Conservation (phyloP, 164 flowering plant genomes). For the Chimonanthus salicifolius region DNA sequence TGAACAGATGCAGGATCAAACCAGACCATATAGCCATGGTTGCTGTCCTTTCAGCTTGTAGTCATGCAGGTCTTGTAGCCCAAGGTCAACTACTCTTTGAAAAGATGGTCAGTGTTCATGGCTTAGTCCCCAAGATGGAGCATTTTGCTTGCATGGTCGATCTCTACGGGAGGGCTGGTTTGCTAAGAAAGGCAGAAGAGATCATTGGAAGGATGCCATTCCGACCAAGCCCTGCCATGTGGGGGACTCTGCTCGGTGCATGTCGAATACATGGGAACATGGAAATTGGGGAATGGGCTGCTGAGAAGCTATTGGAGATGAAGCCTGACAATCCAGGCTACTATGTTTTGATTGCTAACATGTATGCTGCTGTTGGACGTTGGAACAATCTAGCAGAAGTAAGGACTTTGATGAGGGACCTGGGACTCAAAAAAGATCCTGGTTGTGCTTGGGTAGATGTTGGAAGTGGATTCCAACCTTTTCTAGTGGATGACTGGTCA, state of each 20-base stretch:
- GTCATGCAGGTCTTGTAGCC: conserved; percentile 51
- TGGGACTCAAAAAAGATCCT: conserved; percentile 45
- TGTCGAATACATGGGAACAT: conserved; percentile 41
- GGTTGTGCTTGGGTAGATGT: conserved; percentile 54
- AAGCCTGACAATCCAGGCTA: conserved; percentile 48
- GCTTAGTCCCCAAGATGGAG: conserved; percentile 41
- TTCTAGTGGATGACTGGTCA: conserved; percentile 44
- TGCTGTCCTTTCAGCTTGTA: conserved; percentile 60
- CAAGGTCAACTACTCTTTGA: conserved; percentile 39
- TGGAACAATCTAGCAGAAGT: conserved; percentile 48
- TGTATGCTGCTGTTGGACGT: conserved; percentile 51
- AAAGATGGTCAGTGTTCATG: conserved; percentile 32
- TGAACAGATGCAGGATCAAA: conserved; percentile 30
- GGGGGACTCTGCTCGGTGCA: conserved; percentile 57
- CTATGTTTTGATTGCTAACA: conserved; percentile 50
- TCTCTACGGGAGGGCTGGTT: conserved; percentile 60
- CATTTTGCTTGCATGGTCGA: conserved; percentile 63
- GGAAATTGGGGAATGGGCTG: conserved; percentile 58
- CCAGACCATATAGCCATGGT: conserved; percentile 64
- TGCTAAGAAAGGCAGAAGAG: conserved; percentile 37
- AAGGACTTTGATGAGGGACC: conserved; percentile 46
- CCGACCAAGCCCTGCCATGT: conserved; percentile 44
- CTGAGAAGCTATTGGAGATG: conserved; percentile 42
- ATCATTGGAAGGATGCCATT: conserved; percentile 41
- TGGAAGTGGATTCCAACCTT: conserved; percentile 33